Base-by-base conservation (phyloP, 805 yeast species). In the Kuraishia molischiana region DNA sequence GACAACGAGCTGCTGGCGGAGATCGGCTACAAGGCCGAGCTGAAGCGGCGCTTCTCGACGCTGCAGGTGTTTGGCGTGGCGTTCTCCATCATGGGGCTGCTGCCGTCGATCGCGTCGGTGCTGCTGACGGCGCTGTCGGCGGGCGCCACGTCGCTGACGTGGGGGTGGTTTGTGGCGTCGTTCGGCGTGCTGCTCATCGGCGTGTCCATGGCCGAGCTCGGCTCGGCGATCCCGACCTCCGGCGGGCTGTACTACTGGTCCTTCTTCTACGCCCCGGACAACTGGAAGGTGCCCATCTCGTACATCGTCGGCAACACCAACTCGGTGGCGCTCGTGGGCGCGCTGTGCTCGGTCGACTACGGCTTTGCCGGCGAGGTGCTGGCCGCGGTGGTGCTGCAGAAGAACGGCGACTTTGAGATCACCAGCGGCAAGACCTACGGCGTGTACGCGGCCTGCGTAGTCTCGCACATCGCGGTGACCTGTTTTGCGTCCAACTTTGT, bases 231-330 rank as follows among this genome's bases (percentile, higher is more conserved):
- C 44, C 85, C 87, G 17, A 79, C 85, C 0, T 70, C 79, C 17
- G 85, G 85, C 32, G 86, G 86, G 2, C 58, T 79, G 26, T 79
- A 76, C 52, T 73, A 72, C 53, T 75, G 79, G 76, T 72, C 81
- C 1, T 74, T 24, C 22, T 65, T 61, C 48, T 68, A 58, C 45
- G 62, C 70, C 17, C 70, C 68, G 2, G 66, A 59, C 14, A 36
- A 41, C 6, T 35, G 53, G 29, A 48, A 62, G 38, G 61, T 63
- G 8, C 66, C 66, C 2, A 48, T 65, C 18, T 60, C 66, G 37
- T 66, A 60, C 41, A 35, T 67, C 28, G 61, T 68, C 41, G 74
- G 72, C 3, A 58, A 64, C 44, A 57, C 69, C 14, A 67, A 67
- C 45, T 47, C 70, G 18, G 36, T 66, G 32, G 70, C 71, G 2